A percentile compares a stretch with the other conserved stretches of the same genome.
phyloP scores from a whole-genome alignment of 1,284 basidiomycete genomes.

The Earliella scabrosa region DNA sequence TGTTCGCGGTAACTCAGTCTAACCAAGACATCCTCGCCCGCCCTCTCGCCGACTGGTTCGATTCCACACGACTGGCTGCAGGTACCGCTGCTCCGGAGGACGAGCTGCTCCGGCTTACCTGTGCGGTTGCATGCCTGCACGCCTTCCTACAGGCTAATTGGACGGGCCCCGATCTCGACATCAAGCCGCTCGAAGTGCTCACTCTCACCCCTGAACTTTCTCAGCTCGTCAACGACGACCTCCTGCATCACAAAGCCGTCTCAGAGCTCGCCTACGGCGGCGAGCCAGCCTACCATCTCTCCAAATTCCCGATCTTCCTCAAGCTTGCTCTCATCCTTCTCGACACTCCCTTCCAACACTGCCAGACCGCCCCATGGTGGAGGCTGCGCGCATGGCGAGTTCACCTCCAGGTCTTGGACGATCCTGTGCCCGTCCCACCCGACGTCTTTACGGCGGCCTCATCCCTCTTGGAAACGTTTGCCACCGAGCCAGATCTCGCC shows the following conservation, averaged over 20 bases:
- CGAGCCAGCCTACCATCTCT: slow-evolving; percentile 96
- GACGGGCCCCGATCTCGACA: slow-evolving; percentile 89
- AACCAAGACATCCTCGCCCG: slow-evolving; percentile 35
- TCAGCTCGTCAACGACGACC: slow-evolving; percentile 48
- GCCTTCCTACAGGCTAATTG: slow-evolving; percentile 95
- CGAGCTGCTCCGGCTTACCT: slow-evolving; percentile 63
- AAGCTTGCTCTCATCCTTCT: slow-evolving; percentile 80
- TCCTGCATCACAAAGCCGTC: slow-evolving; percentile 70
- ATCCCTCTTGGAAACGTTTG: slow-evolving; percentile 45
- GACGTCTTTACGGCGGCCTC: slow-evolving; percentile 53
- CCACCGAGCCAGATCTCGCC: slow-evolving; percentile 61
- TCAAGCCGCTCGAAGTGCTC: slow-evolving; percentile 60
- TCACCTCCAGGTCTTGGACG: slow-evolving; percentile 88
- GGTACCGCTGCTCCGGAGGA: slow-evolving; percentile 31
- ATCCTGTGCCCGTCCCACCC: slow-evolving; percentile 69
- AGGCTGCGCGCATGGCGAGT: slow-evolving; percentile 72
- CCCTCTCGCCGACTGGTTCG: slow-evolving; percentile 41
- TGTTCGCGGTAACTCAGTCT: slow-evolving; percentile 43
- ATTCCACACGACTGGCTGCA: slow-evolving; percentile 30
- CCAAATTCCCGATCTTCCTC: slow-evolving; percentile 72
- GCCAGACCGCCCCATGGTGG: slow-evolving; percentile 76
- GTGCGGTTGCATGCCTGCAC: slow-evolving; percentile 84
- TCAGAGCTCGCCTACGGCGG: slow-evolving; percentile 84
- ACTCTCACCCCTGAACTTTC: slow-evolving; percentile 36
- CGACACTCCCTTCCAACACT: slow-evolving; percentile 50